These are phyloP conservation scores for Talaromyces liani DNA, from an alignment of 495 filamentous ascomycete species.

Conservation along the genomic window DNA sequence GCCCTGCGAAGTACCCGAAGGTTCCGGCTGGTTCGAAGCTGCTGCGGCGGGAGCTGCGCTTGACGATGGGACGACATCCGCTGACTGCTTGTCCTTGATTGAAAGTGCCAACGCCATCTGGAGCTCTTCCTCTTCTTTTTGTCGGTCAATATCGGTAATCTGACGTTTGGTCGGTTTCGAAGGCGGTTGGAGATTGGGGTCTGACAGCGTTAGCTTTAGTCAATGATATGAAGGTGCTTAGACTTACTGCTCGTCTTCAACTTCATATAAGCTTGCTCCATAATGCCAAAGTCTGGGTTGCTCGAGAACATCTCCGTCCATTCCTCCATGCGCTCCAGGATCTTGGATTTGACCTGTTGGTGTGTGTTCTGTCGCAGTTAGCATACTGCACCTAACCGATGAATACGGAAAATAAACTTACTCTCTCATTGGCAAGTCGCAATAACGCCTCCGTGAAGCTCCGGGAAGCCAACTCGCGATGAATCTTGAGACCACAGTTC, in stretches of 20 bases:
- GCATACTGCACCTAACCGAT: too few species aligned
- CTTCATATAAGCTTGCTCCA: constrained; percentile 90
- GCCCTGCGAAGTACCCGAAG: constrained; percentile 31
- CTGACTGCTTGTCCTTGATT: constrained; percentile 65
- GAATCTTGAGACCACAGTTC: constrained; percentile 87
- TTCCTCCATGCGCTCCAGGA: constrained; percentile 90
- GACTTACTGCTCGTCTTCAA: constrained; percentile 67
- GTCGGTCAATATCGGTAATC: constrained; percentile 82
- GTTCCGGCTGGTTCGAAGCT: constrained; percentile 33
- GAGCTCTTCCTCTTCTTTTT: constrained; percentile 95
- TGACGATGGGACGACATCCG: constrained; percentile 17
- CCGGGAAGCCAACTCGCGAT: constrained; percentile 86
- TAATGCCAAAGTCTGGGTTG: constrained; percentile 90
- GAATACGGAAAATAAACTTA: too few species aligned
- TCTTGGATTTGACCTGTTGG: constrained; percentile 93
- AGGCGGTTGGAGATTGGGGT: constrained; percentile 86
- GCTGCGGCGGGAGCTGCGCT: constrained; percentile 29
- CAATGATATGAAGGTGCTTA: not conserved
- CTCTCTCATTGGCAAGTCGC: constrained; percentile 79
- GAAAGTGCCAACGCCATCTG: constrained; percentile 93
- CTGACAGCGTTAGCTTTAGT: constrained; percentile 34
- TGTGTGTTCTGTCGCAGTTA: constrained; percentile 65
- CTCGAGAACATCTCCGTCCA: constrained; percentile 92
- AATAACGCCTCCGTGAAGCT: constrained; percentile 94
- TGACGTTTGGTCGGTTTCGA: constrained; percentile 86